Percentiles rank a stretch among this genome's conserved stretches.
Conservation (phyloP, 1,284 basidiomycete genomes). For the Cystobasidium slooffiae region DNA sequence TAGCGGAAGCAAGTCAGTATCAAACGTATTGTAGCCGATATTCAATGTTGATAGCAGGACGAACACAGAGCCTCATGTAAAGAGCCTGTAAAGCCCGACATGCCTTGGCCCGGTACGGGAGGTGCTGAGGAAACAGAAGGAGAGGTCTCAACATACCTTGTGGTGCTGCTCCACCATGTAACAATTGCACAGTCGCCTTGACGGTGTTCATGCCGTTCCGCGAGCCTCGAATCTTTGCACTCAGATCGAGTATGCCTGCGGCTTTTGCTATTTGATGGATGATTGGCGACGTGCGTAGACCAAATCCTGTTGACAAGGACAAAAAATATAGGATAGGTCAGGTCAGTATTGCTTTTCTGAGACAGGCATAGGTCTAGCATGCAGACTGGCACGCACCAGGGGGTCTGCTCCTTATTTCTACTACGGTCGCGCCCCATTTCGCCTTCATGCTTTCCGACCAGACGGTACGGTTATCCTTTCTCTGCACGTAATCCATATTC, state of each 20-base stretch:
- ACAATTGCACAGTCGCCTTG: conserved; percentile 55
- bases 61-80: no score
- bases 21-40: neutral
- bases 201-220: conserved; percentile 72
- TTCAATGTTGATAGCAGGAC: no score
- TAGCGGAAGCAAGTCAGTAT: neutral
- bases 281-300: conserved; percentile 84
- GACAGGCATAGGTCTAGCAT: neutral
- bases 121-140: neutral
- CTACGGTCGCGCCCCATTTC: conserved; percentile 83
- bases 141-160: conserved; percentile 46
- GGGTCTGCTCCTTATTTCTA: conserved; percentile 84
- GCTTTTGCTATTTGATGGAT: conserved; percentile 85
- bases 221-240: conserved; percentile 91
- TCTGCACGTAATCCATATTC: conserved; percentile 85
- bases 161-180: conserved; percentile 51
- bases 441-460: conserved; percentile 75
- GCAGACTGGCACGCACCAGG: conserved; percentile 49
- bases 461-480: conserved; percentile 86
- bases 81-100: no score
- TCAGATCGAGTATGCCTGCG: conserved; percentile 90
- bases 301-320: conserved; percentile 68
- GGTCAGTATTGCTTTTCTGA: neutral
- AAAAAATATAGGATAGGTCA: conserved; percentile 5
- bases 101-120: no score